Evolutionary conservation across 176 grass and related monocot genomes (phyloP), one percentile per base, ranked within the genome.

Genomic region (Typha latifolia): DNA sequence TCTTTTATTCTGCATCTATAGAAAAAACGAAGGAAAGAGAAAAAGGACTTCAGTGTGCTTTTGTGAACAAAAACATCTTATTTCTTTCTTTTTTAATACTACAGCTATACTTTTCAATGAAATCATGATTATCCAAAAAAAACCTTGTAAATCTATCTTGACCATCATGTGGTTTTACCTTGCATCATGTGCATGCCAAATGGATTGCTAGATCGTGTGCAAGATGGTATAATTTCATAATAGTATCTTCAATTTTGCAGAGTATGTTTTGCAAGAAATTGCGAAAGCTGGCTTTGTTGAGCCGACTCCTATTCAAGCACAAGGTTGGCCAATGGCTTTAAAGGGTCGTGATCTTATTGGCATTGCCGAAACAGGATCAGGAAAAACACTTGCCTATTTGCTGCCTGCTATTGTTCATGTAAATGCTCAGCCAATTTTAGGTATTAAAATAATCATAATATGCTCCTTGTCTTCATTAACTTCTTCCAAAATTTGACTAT

Each of bases 291-390:
- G 94, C 14, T 93, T 93, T 84, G 73, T 82, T 29, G 94, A 99
- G 65, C 89, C 89, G 43, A 99, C 94, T 68, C 86, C 94, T 64
- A 99, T 99, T 64, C 94, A 99, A 34, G 83, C 89, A 3, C 94
- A 99, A 78, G 94, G 94, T 49, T 99, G 94, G 94, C 94, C 94
- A 49, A 99, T 97, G 89, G 94, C 86, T 63, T 73, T 97, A 49
- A 97, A 85, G 79, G 94, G 94, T 2, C 89, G 94, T 51, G 83
- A 93, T 80, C 79, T 99, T 73, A 83, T 99, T 73, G 89, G 94
- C 76, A 87, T 99, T 79, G 92, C 89, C 63, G 94, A 99, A 82
- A 99, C 94, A 78, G 94, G 94, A 73, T 99, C 89, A 72, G 89
- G 89, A 69, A 99, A 99, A 84, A 99, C 89, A 62, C 78, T 99